Percentiles rank a stretch among this genome's conserved stretches.
phyloP scores from a whole-genome alignment of 441 rosid genomes.

The Sinapis alba region DNA sequence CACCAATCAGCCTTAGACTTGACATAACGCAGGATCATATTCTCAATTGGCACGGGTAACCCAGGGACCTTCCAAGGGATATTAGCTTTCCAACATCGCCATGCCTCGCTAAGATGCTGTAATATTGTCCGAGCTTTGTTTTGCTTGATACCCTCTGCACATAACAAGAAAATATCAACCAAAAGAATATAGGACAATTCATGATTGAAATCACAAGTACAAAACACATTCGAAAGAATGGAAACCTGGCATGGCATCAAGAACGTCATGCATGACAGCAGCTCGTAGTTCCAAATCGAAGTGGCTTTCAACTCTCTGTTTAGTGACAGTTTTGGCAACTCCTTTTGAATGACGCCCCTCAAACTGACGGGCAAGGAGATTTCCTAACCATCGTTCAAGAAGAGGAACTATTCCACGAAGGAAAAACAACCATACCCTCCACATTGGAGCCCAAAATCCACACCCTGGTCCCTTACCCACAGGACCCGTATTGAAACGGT shows the following conservation, averaged over 20 bases:
- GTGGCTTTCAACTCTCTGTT: conserved; percentile 2
- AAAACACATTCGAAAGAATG: background rate
- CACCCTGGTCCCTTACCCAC: conserved; percentile 5
- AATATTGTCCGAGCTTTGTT: conserved; percentile 83
- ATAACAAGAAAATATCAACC: background rate
- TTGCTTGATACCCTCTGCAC: conserved; percentile 78
- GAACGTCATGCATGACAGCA: conserved; percentile 3
- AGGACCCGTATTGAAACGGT: conserved; percentile 5
- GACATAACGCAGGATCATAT: conserved; percentile 96
- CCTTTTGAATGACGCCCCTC: conserved; percentile 4
- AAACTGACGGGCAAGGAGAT: conserved; percentile 1
- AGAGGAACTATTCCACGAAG: conserved; percentile 7
- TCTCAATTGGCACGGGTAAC: conserved; percentile 95
- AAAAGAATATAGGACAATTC: background rate
- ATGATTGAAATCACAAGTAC: background rate
- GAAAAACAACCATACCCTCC: conserved; percentile 5
- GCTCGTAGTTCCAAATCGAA: conserved; percentile 1
- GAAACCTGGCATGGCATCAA: conserved; percentile 5
- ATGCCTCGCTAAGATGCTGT: conserved; percentile 98
- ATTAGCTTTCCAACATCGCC: conserved; percentile 90
- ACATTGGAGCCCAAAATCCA: conserved; percentile 2
- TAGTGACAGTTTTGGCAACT: background rate
- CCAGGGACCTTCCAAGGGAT: conserved; percentile 99
- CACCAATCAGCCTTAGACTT: conserved; percentile 99
- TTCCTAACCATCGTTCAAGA: background rate